phyloP scores from a whole-genome alignment of 108 stramenopile species.

The Skeletonema costatum region DNA sequence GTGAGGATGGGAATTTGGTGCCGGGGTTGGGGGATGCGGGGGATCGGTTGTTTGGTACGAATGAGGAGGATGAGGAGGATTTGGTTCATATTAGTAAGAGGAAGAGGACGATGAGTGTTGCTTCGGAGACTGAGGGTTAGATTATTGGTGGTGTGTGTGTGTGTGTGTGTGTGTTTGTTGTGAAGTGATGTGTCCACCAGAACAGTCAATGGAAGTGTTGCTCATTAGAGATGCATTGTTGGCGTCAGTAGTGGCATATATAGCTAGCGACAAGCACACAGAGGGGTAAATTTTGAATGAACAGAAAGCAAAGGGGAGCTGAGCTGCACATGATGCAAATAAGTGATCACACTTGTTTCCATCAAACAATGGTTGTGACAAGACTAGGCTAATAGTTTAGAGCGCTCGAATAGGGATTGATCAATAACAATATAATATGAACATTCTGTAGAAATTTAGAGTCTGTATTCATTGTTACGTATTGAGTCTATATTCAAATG shows the following conservation, averaged over 20 bases:
- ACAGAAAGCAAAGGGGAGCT: not conserved
- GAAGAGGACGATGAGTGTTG: constrained; percentile 38
- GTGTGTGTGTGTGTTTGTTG: no score
- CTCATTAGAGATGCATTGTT: no score
- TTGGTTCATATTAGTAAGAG: constrained; percentile 61
- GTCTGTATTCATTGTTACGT: no score
- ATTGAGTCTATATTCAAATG: no score
- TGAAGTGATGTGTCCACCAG: no score
- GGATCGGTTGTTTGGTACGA: constrained; percentile 89
- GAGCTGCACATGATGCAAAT: not conserved
- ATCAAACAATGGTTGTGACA: not conserved
- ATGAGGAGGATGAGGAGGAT: constrained; percentile 68
- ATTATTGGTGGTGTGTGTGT: not conserved
- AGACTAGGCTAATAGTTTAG: not conserved
- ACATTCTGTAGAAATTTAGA: not conserved
- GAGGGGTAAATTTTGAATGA: not conserved
- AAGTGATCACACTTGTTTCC: not conserved
- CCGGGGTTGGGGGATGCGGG: constrained; percentile 97
- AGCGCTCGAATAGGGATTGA: not conserved
- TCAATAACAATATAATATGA: not conserved
- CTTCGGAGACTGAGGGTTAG: not conserved
- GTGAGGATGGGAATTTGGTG: constrained; percentile 78
- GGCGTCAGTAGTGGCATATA: no score
- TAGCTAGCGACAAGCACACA: not conserved
- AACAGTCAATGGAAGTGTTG: no score